Conservation (phyloP, 75 land plant species). For the Larix kaempferi region DNA sequence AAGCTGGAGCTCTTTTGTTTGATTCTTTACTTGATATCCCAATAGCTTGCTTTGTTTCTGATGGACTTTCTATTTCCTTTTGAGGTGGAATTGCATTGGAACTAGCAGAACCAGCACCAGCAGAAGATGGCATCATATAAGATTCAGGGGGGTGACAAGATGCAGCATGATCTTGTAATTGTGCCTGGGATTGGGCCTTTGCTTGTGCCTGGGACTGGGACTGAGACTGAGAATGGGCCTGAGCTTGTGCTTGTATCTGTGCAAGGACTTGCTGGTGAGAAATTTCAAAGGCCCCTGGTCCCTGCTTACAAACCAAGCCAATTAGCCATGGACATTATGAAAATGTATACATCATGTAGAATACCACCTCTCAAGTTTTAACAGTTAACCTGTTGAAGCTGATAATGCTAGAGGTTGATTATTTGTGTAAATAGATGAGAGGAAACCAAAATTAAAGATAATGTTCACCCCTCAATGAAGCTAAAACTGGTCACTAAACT, state of each 20-base stretch:
- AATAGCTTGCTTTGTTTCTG: constrained; percentile 14
- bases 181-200: neutral
- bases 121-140: neutral
- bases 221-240: neutral
- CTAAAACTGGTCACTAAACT: no score
- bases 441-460: no score
- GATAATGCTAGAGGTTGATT: no score
- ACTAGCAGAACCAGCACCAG: neutral
- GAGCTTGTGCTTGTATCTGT: constrained; percentile 8
- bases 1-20: constrained; percentile 23
- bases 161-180: neutral
- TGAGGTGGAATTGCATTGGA: constrained; percentile 3
- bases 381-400: no score
- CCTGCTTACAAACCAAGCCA: neutral
- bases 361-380: no score
- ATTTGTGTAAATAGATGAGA: no score
- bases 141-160: neutral
- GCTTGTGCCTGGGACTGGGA: neutral
- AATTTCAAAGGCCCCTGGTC: constrained; percentile 4
- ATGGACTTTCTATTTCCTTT: neutral
- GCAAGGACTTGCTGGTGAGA: constrained; percentile 12
- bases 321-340: no score
- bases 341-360: no score
- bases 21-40: constrained; percentile 15
- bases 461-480: no score